Conservation (phyloP, 2,329 filamentous ascomycete species). For the Pseudocercospora fijiensis region DNA sequence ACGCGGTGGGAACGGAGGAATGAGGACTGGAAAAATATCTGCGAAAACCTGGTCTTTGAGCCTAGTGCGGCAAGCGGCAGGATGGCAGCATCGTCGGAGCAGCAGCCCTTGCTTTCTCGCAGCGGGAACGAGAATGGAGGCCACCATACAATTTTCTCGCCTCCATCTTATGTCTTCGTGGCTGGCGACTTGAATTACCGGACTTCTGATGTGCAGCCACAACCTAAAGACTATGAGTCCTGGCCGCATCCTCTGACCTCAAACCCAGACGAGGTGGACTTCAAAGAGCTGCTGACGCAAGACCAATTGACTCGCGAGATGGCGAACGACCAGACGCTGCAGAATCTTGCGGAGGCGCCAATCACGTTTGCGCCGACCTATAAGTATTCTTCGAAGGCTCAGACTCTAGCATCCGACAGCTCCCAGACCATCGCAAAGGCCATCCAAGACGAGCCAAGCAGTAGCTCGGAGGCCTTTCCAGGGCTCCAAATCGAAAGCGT, state of each 20-base stretch:
- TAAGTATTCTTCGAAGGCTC: constrained; percentile 66
- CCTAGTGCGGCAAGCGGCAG: constrained; percentile 12
- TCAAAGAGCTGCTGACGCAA: constrained; percentile 62
- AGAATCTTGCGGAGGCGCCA: constrained; percentile 71
- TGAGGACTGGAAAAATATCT: constrained; percentile 82
- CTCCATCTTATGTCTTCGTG: constrained; percentile 76
- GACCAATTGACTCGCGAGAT: constrained; percentile 81
- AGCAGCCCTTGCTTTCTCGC: constrained; percentile 19
- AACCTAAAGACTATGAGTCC: constrained; percentile 53
- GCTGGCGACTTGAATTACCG: constrained; percentile 95
- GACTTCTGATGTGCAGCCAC: constrained; percentile 65
- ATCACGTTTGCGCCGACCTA: constrained; percentile 89
- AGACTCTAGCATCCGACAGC: constrained; percentile 32
- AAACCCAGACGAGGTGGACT: constrained; percentile 59
- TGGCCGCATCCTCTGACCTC: constrained; percentile 63
- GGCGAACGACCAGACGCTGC: constrained; percentile 66
- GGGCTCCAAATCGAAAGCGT: constrained; percentile 19
- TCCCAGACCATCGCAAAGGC: constrained; percentile 22
- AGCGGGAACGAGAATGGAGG: background rate
- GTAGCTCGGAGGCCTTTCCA: constrained; percentile 38
- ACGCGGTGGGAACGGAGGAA: constrained; percentile 73
- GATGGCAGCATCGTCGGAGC: constrained; percentile 27
- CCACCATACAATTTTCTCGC: constrained; percentile 62
- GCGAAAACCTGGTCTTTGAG: constrained; percentile 72
- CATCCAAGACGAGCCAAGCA: constrained; percentile 25